Evolutionary conservation across 1,284 basidiomycete genomes (phyloP), one percentile per base, ranked within the genome.

Genomic region (Irpex rosettiformis): DNA sequence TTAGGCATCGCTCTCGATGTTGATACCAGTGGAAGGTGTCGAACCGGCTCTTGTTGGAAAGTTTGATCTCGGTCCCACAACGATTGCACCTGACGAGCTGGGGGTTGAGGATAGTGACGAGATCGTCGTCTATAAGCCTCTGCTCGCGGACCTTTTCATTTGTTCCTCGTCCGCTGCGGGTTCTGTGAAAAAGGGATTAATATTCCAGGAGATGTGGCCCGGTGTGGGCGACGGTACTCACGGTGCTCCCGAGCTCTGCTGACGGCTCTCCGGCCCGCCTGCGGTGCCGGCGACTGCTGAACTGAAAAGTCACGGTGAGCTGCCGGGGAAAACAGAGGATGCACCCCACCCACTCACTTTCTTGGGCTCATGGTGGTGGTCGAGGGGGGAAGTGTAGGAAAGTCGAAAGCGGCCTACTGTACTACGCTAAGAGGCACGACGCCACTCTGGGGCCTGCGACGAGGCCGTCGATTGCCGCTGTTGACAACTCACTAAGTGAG

Each of bases 1-100:
- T 74, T 52, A 82, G 65, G 67, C 86, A 88, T 24, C 85, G 77
- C 42, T 76, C 75, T 16, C 80, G 77, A 65, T 89, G 86, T 63
- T 79, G 84, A 47, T 72, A 67, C 88, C 88, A 90, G 67, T 90
- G 88, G 65, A 80, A 81, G 18, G 77, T 76, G 65, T 90, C 88
- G 65, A 79, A 90, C 21, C 74, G 73, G 69, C 83, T 85, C 70
- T 88, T 88, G 10, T 75, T 69, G 2, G 87, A 89, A 21, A 90
- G 79, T 70, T 87, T 87, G 72, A 90, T 87, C 5, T 72, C 70
- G 22, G 67, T 70, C 40, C 75, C 73, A 68, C 88, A 90, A 43
- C 78, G 76, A 58, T 72, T 75, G 73, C 87, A 89, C 58, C 75
- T 71, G 54, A 89, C 83, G 53, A 75, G 74, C 28, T 79, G 73